A percentile compares a stretch with the other conserved stretches of the same genome.
Evolutionary conservation across 345 rosid genomes (phyloP).

Genomic region (Citrus trifoliata): DNA sequence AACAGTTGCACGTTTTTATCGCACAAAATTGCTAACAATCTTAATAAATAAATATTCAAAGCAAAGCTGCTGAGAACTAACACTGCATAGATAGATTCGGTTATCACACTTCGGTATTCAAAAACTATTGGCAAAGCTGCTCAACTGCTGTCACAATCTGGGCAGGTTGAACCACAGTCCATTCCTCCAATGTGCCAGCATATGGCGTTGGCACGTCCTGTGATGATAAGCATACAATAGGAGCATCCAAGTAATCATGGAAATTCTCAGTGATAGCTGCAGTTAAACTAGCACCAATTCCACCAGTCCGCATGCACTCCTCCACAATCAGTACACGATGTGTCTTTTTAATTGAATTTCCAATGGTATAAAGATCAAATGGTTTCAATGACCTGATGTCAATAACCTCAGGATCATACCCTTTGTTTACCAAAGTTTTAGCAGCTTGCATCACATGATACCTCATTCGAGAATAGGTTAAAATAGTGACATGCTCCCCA

Average conservation of each 20-base stretch:
- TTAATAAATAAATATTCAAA: slow-evolving; percentile 9
- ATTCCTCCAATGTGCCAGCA: slow-evolving; percentile 83
- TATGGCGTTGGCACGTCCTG: slow-evolving; percentile 97
- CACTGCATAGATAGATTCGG: background rate
- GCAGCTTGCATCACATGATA: slow-evolving; percentile 98
- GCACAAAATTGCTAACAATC: slow-evolving; percentile 18
- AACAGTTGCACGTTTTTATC: slow-evolving; percentile 11
- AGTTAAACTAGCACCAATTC: slow-evolving; percentile 92
- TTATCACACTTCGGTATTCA: background rate
- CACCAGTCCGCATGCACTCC: slow-evolving; percentile 97
- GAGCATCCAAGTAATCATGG: slow-evolving; percentile 90
- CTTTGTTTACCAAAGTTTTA: slow-evolving; percentile 84
- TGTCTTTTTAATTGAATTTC: slow-evolving; percentile 92
- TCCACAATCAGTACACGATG: slow-evolving; percentile 89
- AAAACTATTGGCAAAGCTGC: slow-evolving; percentile 74
- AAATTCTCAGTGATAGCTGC: slow-evolving; percentile 89
- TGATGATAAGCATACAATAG: slow-evolving; percentile 88
- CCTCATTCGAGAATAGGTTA: slow-evolving; percentile 95
- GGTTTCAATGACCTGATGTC: slow-evolving; percentile 94
- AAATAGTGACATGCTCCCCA: slow-evolving; percentile 80
- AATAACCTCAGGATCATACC: slow-evolving; percentile 92
- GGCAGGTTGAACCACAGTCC: slow-evolving; percentile 92
- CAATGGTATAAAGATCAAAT: slow-evolving; percentile 79
- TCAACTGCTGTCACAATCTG: slow-evolving; percentile 93
- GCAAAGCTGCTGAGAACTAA: background rate